Percentiles rank a stretch among this genome's conserved stretches.
Conservation (phyloP, 2,329 filamentous ascomycete genomes). For the Elsinoe fawcettii region DNA sequence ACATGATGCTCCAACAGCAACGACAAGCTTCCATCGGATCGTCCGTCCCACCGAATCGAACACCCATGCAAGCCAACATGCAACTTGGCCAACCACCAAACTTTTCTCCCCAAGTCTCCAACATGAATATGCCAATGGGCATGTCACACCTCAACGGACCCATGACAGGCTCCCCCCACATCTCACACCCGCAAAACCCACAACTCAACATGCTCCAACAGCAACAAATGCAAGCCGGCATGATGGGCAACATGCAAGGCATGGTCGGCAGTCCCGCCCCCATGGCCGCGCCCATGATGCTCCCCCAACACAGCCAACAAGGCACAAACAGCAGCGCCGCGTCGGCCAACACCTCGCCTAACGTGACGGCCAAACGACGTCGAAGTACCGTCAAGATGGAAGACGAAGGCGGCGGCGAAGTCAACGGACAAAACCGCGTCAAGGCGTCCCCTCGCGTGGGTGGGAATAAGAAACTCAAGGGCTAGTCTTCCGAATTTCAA, state of each 20-base stretch:
- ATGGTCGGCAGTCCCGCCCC: slow-evolving; percentile 34
- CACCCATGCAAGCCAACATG: slow-evolving; percentile 30
- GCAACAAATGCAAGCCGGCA: slow-evolving; percentile 17
- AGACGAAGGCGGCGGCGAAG: slow-evolving; percentile 41
- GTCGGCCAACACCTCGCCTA: slow-evolving; percentile 57
- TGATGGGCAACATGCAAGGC: slow-evolving; percentile 27
- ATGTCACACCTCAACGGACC: slow-evolving; percentile 21
- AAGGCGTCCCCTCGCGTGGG: slow-evolving; percentile 43
- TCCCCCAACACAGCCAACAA: slow-evolving; percentile 50
- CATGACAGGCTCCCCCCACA: slow-evolving; percentile 46
- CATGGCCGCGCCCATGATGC: slow-evolving; percentile 45
- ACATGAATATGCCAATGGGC: slow-evolving; percentile 46
- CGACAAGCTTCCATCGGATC: slow-evolving; percentile 8
- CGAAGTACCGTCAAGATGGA: slow-evolving; percentile 54
- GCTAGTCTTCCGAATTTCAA: neutral
- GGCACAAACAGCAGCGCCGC: slow-evolving; percentile 48
- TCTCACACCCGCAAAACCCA: slow-evolving; percentile 34
- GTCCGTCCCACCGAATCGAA: slow-evolving; percentile 20
- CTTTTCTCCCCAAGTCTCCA: slow-evolving; percentile 51
- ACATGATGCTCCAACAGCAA: slow-evolving; percentile 23
- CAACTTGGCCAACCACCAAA: slow-evolving; percentile 24
- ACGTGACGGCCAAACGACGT: slow-evolving; percentile 52
- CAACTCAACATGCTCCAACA: slow-evolving; percentile 17
- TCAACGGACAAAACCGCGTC: slow-evolving; percentile 35
- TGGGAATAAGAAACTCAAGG: slow-evolving; percentile 28